These are phyloP conservation scores for Colletotrichum gloeosporioides DNA, from an alignment of 2,329 filamentous ascomycete genomes.

Conservation along the genomic window DNA sequence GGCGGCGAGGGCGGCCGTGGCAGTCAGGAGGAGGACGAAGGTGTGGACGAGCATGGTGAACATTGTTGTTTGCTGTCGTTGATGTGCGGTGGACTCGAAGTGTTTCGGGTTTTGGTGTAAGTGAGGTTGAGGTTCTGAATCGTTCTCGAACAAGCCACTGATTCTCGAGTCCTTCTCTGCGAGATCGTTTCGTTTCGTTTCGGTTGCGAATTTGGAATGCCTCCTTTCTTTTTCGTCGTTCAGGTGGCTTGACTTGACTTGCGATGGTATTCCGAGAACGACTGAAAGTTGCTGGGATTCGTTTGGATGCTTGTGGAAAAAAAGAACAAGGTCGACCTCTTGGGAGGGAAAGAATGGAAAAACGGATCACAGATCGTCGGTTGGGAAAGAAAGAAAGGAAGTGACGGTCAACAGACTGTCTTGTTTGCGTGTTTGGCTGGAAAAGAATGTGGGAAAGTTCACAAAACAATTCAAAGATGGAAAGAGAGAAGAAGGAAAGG, in stretches of 20 bases:
- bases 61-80: conserved; percentile 30
- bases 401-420: conserved; percentile 17
- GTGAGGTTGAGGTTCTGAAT: background rate
- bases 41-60: conserved; percentile 33
- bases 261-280: background rate
- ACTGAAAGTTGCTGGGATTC: background rate
- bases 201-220: background rate
- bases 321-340: background rate
- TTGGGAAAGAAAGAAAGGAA: conserved; percentile 17
- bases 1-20: conserved; percentile 35
- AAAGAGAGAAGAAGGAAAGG: conserved; percentile 1
- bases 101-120: background rate
- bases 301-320: background rate
- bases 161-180: background rate
- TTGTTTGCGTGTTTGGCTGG: background rate
- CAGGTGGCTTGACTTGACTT: background rate
- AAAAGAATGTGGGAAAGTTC: conserved; percentile 17
- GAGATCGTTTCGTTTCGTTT: background rate
- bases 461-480: conserved; percentile 11
- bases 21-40: conserved; percentile 34
- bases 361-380: conserved; percentile 21
- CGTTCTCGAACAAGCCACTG: background rate
- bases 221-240: background rate
- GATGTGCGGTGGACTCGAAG: conserved; percentile 1
- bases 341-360: conserved; percentile 13